These are phyloP conservation scores for Yamadazyma triangularis DNA, from an alignment of 1,139 yeast genomes.

Conservation along the genomic window DNA sequence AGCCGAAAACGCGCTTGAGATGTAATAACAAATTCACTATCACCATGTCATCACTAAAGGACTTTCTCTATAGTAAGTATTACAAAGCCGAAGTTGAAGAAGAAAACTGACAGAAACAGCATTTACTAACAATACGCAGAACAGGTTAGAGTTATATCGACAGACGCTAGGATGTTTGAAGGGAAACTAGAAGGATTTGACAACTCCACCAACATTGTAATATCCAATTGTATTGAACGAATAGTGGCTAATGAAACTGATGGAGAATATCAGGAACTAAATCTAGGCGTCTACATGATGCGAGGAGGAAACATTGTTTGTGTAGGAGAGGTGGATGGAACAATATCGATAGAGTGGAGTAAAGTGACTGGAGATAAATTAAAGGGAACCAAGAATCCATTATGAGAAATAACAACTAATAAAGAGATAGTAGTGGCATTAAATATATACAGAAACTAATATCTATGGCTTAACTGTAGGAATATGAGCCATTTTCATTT, in stretches of 20 bases:
- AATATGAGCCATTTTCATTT: conserved; percentile 64
- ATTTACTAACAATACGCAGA: conserved; percentile 33
- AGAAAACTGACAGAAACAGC: conserved; percentile 3
- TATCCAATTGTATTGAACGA: conserved; percentile 57
- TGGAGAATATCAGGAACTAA: conserved; percentile 45
- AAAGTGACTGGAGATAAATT: conserved; percentile 36
- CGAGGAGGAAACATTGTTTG: conserved; percentile 84
- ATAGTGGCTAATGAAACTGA: conserved; percentile 42
- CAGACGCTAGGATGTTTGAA: conserved; percentile 72
- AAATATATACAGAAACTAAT: conserved; percentile 2
- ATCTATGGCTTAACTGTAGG: conserved; percentile 36
- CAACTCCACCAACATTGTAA: conserved; percentile 68
- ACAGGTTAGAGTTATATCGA: conserved; percentile 69
- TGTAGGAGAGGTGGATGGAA: conserved; percentile 65
- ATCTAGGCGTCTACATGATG: conserved; percentile 60
- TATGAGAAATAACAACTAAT: conserved; percentile 12
- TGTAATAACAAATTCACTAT: background rate
- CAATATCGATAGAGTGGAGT: conserved; percentile 51
- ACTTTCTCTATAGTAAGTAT: conserved; percentile 37
- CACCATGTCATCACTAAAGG: conserved; percentile 37
- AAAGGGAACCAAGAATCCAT: conserved; percentile 41
- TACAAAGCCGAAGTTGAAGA: too few species aligned
- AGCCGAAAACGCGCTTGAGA: conserved; percentile 5
- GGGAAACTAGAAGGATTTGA: conserved; percentile 82
- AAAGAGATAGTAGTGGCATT: background rate